These are phyloP conservation scores for Aspergillus ostianus DNA, from an alignment of 495 filamentous ascomycete species.

Conservation along the genomic window DNA sequence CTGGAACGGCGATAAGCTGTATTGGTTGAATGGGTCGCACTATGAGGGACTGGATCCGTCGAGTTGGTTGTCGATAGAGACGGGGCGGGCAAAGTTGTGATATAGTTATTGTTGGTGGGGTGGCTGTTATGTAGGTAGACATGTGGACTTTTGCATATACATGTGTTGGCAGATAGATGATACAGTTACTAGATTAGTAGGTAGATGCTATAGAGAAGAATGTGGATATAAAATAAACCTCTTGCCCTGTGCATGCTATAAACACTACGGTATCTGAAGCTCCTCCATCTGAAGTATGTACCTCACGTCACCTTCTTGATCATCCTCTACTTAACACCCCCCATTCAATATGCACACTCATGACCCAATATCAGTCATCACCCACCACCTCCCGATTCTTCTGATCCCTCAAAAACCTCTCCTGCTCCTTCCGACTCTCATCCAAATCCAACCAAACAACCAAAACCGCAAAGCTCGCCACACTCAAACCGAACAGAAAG, in stretches of 20 bases:
- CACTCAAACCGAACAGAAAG: conserved; percentile 58
- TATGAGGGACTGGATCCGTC: conserved; percentile 40
- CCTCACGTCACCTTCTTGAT: no score
- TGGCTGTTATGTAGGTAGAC: neutral
- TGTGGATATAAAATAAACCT: no score
- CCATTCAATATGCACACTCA: no score
- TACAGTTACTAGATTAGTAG: neutral
- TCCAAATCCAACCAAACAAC: conserved; percentile 54
- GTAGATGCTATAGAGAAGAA: neutral
- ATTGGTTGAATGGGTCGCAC: conserved; percentile 45
- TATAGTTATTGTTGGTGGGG: neutral
- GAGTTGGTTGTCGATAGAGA: conserved; percentile 46
- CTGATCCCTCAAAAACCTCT: conserved; percentile 47
- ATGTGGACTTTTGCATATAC: neutral
- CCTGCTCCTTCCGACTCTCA: conserved; percentile 59
- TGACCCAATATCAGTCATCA: neutral
- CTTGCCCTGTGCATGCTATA: no score
- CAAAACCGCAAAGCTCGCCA: conserved; percentile 52
- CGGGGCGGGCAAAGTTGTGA: conserved; percentile 46
- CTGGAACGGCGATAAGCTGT: conserved; percentile 41
- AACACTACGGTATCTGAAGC: neutral
- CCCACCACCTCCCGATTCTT: neutral
- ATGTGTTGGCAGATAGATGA: neutral
- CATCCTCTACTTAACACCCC: no score
- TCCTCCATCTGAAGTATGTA: no score